Evolutionary conservation across 148 eudicot species (phyloP).

Genomic region (Diospyros kaki): DNA sequence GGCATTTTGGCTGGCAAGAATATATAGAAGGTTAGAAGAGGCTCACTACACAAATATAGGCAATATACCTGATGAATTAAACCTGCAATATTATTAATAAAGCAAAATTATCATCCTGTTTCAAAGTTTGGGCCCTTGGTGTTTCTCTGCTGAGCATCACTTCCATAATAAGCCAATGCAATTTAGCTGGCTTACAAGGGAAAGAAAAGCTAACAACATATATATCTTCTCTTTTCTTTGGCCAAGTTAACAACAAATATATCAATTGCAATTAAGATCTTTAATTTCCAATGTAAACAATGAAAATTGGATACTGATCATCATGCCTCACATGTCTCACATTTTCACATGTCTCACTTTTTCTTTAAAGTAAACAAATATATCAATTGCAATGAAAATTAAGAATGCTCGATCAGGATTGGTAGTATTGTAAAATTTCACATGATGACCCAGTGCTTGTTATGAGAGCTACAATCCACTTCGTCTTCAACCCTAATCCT

Average conservation of each 20-base stretch:
- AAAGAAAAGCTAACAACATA: not conserved
- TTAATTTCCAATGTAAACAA: too few relatives aligned
- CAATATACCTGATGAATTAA: not conserved
- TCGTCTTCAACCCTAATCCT: not conserved
- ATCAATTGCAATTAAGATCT: not conserved
- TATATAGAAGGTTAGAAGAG: not conserved
- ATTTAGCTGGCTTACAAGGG: not conserved
- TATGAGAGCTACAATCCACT: not conserved
- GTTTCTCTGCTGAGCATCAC: not conserved
- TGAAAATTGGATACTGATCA: too few relatives aligned
- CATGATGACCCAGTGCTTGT: too few relatives aligned
- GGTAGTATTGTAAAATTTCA: not conserved
- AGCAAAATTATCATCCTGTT: not conserved
- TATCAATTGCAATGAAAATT: too few relatives aligned
- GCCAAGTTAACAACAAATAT: not conserved
- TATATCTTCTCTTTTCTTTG: too few relatives aligned
- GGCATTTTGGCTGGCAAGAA: slow-evolving; percentile 55
- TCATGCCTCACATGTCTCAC: too few relatives aligned
- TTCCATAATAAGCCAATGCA: not conserved
- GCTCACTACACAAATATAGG: not conserved
- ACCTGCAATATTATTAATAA: not conserved
- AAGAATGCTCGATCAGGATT: too few relatives aligned
- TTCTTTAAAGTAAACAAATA: too few relatives aligned
- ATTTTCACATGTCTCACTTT: too few relatives aligned
- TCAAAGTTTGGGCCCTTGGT: not conserved